Evolutionary conservation across 2,329 filamentous ascomycete species (phyloP).

Genomic region (Trichoderma pleuroti): DNA sequence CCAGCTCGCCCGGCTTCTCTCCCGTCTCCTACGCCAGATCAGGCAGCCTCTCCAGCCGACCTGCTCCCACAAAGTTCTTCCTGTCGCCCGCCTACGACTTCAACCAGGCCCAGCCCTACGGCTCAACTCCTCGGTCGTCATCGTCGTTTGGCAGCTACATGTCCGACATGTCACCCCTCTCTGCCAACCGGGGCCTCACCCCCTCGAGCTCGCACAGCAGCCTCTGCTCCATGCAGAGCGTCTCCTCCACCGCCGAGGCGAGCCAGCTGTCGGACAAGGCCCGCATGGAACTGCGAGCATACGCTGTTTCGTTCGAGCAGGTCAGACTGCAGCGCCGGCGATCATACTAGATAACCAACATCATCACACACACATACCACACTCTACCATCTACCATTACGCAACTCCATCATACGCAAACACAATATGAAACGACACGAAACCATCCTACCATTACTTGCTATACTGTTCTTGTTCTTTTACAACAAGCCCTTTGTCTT

Average conservation of each 20-base stretch:
- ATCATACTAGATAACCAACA: slow-evolving; percentile 44
- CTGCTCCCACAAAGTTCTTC: slow-evolving; percentile 52
- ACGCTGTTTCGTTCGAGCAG: slow-evolving; percentile 86
- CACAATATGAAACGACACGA: slow-evolving; percentile 22
- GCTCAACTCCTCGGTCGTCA: slow-evolving; percentile 44
- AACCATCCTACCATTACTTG: slow-evolving; percentile 21
- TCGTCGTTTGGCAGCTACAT: slow-evolving; percentile 25
- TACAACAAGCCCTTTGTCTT: slow-evolving; percentile 11
- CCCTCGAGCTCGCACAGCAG: slow-evolving; percentile 81
- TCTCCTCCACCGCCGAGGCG: slow-evolving; percentile 48
- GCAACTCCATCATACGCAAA: slow-evolving; percentile 33
- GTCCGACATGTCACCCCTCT: slow-evolving; percentile 22
- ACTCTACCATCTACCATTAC: slow-evolving; percentile 21
- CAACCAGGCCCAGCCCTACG: slow-evolving; percentile 57
- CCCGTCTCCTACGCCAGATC: slow-evolving; percentile 51
- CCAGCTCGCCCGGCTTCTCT: slow-evolving; percentile 54
- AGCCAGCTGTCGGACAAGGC: slow-evolving; percentile 69
- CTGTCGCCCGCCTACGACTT: slow-evolving; percentile 76
- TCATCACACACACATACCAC: neutral
- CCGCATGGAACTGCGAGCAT: slow-evolving; percentile 75
- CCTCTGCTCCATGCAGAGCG: slow-evolving; percentile 73
- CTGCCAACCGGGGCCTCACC: slow-evolving; percentile 46
- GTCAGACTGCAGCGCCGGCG: slow-evolving; percentile 60
- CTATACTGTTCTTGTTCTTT: slow-evolving; percentile 20
- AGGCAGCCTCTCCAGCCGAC: slow-evolving; percentile 26